phyloP scores from a whole-genome alignment of 1,284 basidiomycete species.

The Puccinia novopanici region DNA sequence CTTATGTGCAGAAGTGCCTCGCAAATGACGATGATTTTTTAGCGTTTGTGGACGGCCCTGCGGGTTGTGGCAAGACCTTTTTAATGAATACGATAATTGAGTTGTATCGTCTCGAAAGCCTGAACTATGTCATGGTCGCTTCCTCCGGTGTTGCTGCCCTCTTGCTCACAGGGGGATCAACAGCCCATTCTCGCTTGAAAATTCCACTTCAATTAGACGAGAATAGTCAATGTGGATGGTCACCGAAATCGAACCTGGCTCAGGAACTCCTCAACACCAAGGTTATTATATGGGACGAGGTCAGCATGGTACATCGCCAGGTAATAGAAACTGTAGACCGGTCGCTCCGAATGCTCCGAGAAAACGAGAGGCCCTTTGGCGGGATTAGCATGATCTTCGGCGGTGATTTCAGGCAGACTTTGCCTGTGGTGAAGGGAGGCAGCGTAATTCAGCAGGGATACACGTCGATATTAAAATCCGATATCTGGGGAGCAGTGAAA shows the following conservation, averaged over 20 bases:
- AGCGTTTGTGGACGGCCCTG: no score
- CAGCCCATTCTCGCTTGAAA: not conserved
- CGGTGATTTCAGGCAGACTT: slow-evolving; percentile 13
- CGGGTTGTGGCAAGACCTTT: slow-evolving; percentile 32
- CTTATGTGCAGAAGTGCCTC: no score
- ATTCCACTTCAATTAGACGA: not conserved
- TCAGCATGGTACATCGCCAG: slow-evolving; percentile 25
- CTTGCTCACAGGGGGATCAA: not conserved
- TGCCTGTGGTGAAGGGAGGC: not conserved
- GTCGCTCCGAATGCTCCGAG: not conserved
- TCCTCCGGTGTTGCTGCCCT: slow-evolving; percentile 14
- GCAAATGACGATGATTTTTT: no score
- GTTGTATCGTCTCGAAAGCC: not conserved
- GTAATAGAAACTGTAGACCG: not conserved
- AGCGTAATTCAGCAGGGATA: not conserved
- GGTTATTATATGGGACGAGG: not conserved
- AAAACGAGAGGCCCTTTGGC: not conserved
- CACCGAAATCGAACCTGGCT: no score
- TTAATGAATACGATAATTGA: not conserved
- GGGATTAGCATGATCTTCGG: not conserved
- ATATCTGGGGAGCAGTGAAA: not conserved
- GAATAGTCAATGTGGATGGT: not conserved
- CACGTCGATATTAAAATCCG: not conserved
- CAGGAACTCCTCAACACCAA: not conserved
- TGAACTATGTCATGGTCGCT: not conserved